Conservation (phyloP, 208 protist species). For the Wallacemonas rigidus region DNA sequence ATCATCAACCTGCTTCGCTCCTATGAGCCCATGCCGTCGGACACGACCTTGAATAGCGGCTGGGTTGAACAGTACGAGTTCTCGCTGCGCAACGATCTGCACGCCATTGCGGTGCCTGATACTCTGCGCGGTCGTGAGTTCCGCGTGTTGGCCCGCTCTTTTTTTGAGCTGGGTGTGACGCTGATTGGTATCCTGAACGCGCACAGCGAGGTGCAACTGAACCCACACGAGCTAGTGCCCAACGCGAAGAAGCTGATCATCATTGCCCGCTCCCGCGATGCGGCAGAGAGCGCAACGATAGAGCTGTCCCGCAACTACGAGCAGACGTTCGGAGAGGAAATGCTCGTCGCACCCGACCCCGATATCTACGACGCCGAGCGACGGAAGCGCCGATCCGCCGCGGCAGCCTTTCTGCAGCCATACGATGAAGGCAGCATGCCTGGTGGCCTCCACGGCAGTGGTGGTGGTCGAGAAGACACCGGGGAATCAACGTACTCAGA, state of each 20-base stretch:
- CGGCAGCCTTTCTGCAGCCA: neutral
- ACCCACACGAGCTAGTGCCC: constrained; percentile 50
- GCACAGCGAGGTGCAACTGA: constrained; percentile 63
- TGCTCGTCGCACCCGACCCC: constrained; percentile 48
- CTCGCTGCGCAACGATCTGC: constrained; percentile 78
- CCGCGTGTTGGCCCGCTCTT: constrained; percentile 46
- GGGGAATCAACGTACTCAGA: constrained; percentile 14
- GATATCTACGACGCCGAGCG: constrained; percentile 32
- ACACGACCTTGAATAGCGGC: constrained; percentile 45
- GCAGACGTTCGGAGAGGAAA: constrained; percentile 56
- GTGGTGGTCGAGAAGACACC: neutral
- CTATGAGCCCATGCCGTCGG: constrained; percentile 65
- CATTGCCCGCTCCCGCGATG: constrained; percentile 61
- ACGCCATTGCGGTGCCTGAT: constrained; percentile 58
- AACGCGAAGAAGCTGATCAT: constrained; percentile 68
- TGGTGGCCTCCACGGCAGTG: neutral
- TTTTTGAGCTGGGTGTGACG: constrained; percentile 66
- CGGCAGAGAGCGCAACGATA: constrained; percentile 42
- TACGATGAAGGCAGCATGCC: constrained; percentile 4
- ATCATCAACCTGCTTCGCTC: constrained; percentile 82
- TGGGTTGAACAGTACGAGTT: constrained; percentile 87
- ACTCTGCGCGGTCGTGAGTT: constrained; percentile 63
- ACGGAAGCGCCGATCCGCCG: constrained; percentile 8
- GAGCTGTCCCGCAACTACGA: constrained; percentile 47
- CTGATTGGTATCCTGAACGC: constrained; percentile 69